Conservation (phyloP, 2,329 filamentous ascomycete species). For the Xylariaceae sp. region DNA sequence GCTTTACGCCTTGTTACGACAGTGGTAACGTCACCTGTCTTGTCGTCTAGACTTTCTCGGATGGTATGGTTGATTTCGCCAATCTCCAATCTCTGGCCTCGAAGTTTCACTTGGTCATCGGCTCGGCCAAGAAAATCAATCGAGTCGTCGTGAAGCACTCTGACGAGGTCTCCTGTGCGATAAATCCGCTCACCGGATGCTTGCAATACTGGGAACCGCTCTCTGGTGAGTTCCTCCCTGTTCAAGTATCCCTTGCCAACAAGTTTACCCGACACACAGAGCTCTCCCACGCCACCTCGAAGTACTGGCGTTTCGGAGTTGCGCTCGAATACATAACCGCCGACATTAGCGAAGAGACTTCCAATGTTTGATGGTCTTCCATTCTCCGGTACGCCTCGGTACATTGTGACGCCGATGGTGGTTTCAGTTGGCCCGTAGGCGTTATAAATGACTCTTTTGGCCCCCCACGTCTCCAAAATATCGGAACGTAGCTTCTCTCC, state of each 20-base stretch:
- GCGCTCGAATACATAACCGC: conserved; percentile 69
- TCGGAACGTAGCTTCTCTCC: conserved; percentile 85
- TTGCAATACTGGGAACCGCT: conserved; percentile 65
- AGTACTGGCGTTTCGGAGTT: conserved; percentile 66
- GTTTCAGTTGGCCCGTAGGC: conserved; percentile 89
- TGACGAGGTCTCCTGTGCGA: conserved; percentile 81
- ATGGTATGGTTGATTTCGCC: conserved; percentile 87
- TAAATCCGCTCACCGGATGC: conserved; percentile 62
- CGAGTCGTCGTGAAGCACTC: conserved; percentile 70
- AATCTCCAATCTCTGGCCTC: conserved; percentile 83
- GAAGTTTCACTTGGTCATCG: conserved; percentile 88
- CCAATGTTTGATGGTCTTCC: conserved; percentile 87
- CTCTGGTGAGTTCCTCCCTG: conserved; percentile 66
- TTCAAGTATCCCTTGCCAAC: conserved; percentile 89
- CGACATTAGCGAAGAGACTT: conserved; percentile 79
- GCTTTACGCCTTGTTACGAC: conserved; percentile 64
- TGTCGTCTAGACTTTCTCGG: conserved; percentile 46
- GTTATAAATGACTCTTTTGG: conserved; percentile 77
- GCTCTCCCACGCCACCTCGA: conserved; percentile 74
- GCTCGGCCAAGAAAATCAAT: conserved; percentile 84
- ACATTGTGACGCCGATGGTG: conserved; percentile 90
- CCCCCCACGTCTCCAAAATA: conserved; percentile 80
- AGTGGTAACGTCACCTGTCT: conserved; percentile 66
- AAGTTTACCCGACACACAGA: conserved; percentile 80
- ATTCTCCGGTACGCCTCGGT: conserved; percentile 68